Conservation (phyloP, 495 filamentous ascomycete genomes). For the Penicillium turbatum region DNA sequence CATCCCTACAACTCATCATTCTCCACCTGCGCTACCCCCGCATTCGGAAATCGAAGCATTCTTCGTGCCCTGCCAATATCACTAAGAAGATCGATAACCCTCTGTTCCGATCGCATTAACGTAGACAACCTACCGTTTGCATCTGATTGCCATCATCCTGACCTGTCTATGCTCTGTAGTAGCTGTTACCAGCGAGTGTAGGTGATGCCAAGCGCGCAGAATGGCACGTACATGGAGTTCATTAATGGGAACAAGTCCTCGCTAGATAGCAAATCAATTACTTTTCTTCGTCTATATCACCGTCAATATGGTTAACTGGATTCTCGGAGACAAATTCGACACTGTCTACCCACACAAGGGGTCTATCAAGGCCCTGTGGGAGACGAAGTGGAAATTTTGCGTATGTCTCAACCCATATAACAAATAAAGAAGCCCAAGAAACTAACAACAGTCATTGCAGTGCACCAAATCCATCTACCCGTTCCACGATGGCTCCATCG, state of each 20-base stretch:
- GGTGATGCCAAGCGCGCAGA: neutral
- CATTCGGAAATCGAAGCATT: constrained; percentile 8
- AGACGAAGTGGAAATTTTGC: constrained; percentile 73
- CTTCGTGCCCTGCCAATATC: neutral
- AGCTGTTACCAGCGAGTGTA: constrained; percentile 1
- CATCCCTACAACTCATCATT: neutral
- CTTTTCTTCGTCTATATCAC: neutral
- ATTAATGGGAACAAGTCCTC: neutral
- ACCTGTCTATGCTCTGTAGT: neutral
- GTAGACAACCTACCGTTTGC: constrained; percentile 14
- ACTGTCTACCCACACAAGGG: constrained; percentile 56
- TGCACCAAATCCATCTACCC: constrained; percentile 66
- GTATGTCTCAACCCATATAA: constrained; percentile 39
- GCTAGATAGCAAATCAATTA: neutral
- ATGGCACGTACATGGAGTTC: neutral
- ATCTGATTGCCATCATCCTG: constrained; percentile 5
- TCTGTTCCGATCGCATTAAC: too few relatives aligned
- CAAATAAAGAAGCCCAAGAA: neutral
- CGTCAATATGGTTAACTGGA: constrained; percentile 30
- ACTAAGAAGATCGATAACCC: neutral
- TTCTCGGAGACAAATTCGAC: constrained; percentile 37
- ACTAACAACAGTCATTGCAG: constrained; percentile 28
- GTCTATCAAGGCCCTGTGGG: constrained; percentile 71
- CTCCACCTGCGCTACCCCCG: neutral
- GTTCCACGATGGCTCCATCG: constrained; percentile 66